A percentile compares a stretch with the other conserved stretches of the same genome.
Conservation (phyloP, 2,329 filamentous ascomycete genomes). For the Apiospora marii region DNA sequence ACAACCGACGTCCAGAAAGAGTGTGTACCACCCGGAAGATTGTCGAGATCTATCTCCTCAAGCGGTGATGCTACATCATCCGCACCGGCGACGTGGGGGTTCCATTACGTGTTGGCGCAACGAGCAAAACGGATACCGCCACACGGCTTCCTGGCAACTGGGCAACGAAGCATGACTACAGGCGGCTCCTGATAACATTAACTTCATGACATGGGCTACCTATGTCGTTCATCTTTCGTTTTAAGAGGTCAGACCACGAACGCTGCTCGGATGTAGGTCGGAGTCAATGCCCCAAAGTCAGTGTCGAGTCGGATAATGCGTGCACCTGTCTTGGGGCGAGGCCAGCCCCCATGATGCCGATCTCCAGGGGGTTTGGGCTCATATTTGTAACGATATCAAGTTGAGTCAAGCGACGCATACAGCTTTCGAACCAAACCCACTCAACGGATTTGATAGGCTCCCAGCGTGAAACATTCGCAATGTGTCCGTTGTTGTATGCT, state of each 20-base stretch:
- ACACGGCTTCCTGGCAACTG: background rate
- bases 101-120: conserved; percentile 15
- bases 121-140: background rate
- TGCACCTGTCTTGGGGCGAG: background rate
- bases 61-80: conserved; percentile 12
- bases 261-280: background rate
- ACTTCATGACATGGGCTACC: background rate
- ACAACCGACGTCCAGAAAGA: background rate
- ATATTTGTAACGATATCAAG: conserved; percentile 2
- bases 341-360: background rate
- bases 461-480: conserved; percentile 5
- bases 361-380: conserved; percentile 4
- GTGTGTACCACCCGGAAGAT: conserved; percentile 16
- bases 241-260: background rate
- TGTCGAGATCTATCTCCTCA: conserved; percentile 20
- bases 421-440: background rate
- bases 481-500: background rate
- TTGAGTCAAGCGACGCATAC: background rate
- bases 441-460: background rate
- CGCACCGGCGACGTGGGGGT: conserved; percentile 11
- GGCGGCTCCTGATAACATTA: background rate
- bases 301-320: background rate
- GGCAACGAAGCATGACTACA: background rate
- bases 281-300: background rate
- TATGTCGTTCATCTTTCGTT: background rate